These are phyloP conservation scores for Entonaema liquescens DNA, from an alignment of 495 filamentous ascomycete species.

Conservation along the genomic window DNA sequence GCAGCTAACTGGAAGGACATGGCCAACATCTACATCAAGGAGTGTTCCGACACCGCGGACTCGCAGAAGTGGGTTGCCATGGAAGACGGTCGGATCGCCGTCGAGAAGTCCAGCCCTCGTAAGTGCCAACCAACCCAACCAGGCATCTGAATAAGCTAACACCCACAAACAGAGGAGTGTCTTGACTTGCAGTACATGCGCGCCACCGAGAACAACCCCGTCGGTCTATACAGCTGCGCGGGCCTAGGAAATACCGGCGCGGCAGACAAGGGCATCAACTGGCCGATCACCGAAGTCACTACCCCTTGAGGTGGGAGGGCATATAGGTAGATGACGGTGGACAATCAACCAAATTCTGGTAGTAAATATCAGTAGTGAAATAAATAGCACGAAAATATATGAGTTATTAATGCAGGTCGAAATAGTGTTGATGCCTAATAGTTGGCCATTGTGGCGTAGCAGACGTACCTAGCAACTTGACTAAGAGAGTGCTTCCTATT, in stretches of 20 bases:
- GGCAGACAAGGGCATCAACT: slow-evolving; percentile 63
- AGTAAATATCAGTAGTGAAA: too few relatives aligned
- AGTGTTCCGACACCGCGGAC: slow-evolving; percentile 52
- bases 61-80: slow-evolving; percentile 59
- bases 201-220: slow-evolving; percentile 60
- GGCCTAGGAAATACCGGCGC: slow-evolving; percentile 60
- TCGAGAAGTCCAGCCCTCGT: slow-evolving; percentile 54
- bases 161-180: slow-evolving; percentile 53
- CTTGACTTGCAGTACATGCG: slow-evolving; percentile 63
- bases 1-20: slow-evolving; percentile 64
- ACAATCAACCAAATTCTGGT: too few relatives aligned
- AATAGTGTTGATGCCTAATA: too few relatives aligned
- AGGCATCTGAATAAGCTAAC: too few relatives aligned
- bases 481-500: too few relatives aligned
- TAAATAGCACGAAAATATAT: too few relatives aligned
- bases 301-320: slow-evolving; percentile 8
- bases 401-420: too few relatives aligned
- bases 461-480: too few relatives aligned
- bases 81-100: slow-evolving; percentile 59
- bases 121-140: slow-evolving; percentile 28
- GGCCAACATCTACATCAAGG: slow-evolving; percentile 54
- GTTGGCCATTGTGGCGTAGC: too few relatives aligned
- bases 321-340: too few relatives aligned
- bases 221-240: slow-evolving; percentile 60
- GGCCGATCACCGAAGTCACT: slow-evolving; percentile 56